Evolutionary conservation across 23 red algal genomes (phyloP).

Genomic region (Porphyridium purpureum): DNA sequence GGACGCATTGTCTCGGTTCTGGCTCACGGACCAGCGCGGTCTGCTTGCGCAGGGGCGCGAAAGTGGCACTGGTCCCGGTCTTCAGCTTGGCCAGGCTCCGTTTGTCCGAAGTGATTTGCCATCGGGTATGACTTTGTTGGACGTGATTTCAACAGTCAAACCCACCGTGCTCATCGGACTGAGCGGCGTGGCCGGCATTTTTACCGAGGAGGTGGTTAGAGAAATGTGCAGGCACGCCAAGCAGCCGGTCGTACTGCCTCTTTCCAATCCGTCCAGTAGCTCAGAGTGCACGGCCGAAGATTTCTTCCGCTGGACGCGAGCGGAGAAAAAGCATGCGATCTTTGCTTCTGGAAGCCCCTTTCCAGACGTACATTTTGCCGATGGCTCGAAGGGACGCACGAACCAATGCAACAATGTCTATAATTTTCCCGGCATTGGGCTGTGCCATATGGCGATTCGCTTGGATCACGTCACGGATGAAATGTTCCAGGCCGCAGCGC

Average conservation of each 20-base stretch:
- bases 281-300: slow-evolving; percentile 88
- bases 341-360: slow-evolving; percentile 94
- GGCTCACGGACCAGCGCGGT: slow-evolving; percentile 37
- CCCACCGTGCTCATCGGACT: slow-evolving; percentile 90
- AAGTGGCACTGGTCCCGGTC: not conserved
- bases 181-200: slow-evolving; percentile 48
- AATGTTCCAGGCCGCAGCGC: slow-evolving; percentile 87
- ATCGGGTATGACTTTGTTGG: slow-evolving; percentile 28
- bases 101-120: slow-evolving; percentile 21
- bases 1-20: slow-evolving; percentile 25
- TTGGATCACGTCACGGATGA: slow-evolving; percentile 42
- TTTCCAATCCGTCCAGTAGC: slow-evolving; percentile 68
- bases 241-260: slow-evolving; percentile 68
- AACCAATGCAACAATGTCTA: slow-evolving; percentile 96
- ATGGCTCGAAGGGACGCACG: slow-evolving; percentile 7
- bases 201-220: slow-evolving; percentile 55
- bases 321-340: slow-evolving; percentile 14
- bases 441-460: slow-evolving; percentile 42
- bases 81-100: not conserved
- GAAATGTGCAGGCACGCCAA: slow-evolving; percentile 46
- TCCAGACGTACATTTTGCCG: slow-evolving; percentile 24
- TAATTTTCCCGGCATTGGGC: slow-evolving; percentile 72
- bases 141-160: slow-evolving; percentile 29
- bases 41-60: slow-evolving; percentile 3
- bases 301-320: slow-evolving; percentile 59